A percentile compares a stretch with the other conserved stretches of the same genome.
These are phyloP conservation scores for Sporothrix humicola DNA, from an alignment of 2,329 filamentous ascomycete genomes.

Conservation along the genomic window DNA sequence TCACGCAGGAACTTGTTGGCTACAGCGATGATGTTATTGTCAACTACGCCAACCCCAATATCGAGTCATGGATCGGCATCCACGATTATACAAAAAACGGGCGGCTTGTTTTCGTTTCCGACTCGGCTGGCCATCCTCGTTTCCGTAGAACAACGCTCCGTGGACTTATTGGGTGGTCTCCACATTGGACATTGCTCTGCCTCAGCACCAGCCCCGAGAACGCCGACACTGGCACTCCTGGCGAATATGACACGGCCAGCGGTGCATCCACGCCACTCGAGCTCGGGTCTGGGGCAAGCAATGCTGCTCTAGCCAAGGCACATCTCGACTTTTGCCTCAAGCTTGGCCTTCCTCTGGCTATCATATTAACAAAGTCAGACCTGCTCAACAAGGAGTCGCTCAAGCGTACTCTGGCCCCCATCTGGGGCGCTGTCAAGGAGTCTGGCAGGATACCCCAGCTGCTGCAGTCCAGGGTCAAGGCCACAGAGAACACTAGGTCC, in stretches of 20 bases:
- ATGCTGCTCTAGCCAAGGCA: constrained; percentile 70
- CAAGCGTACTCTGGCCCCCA: constrained; percentile 70
- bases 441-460: constrained; percentile 76
- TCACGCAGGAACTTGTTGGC: constrained; percentile 91
- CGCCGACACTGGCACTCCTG: constrained; percentile 49
- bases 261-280: constrained; percentile 69
- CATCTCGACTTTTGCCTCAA: constrained; percentile 87
- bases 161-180: constrained; percentile 92
- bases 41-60: constrained; percentile 85
- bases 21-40: constrained; percentile 70
- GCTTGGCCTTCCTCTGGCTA: constrained; percentile 74
- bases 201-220: constrained; percentile 73
- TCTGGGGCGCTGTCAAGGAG: constrained; percentile 79
- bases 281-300: neutral
- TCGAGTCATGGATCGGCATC: constrained; percentile 93
- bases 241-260: constrained; percentile 48
- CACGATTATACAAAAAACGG: constrained; percentile 77
- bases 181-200: constrained; percentile 90
- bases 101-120: constrained; percentile 84
- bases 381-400: constrained; percentile 71
- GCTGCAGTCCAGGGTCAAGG: constrained; percentile 60
- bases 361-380: constrained; percentile 91
- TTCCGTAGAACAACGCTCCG: constrained; percentile 88
- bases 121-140: constrained; percentile 88
- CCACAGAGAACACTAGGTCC: constrained; percentile 56